Evolutionary conservation across 2,329 filamentous ascomycete species (phyloP), one percentile per base, ranked within the genome.

Genomic region (Stemphylium lycopersici): DNA sequence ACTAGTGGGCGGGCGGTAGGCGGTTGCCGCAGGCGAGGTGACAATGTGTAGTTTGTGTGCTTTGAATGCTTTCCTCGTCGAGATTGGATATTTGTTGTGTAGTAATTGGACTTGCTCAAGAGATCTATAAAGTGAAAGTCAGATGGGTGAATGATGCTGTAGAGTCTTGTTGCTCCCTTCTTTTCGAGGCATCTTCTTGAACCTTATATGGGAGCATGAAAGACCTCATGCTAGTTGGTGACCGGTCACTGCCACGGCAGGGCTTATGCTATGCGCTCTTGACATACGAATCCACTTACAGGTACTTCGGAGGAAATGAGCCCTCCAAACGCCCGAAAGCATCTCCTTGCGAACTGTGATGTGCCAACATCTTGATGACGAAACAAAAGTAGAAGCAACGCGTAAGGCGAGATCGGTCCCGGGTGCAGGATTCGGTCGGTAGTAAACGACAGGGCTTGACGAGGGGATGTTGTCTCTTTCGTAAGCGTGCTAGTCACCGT

Each of bases 221-320:
- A 54, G 42, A 29, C 26, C 31, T 40, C 41, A 33, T 56, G 32
- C 37, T 42, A 15, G n/a, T 41, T 45, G 15, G n/a, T 47, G 34
- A 38, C 48, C 15, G 24, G 22, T 56, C 59, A 63, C 61, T 55
- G 61, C 59, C 59, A 61, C 59, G 53, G 53, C 57, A 41, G 41
- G 42, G 59, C 53, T 59, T 44, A 61, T 50, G 34, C 40, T 40
- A 24, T 45, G 34, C 40, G 42, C 29, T 43, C 26, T 36, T 34
- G 24, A 42, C 33, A 33, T 38, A 40, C 34, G 37, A 26, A 38
- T 47, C 32, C 37, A 64, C 61, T 55, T 55, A 62, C 59, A 62
- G 20, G 24, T 55, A 57, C 26, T 55, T 58, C 29, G 48, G 54
- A 33, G 56, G 42, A 36, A 48, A 60, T 33, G 29, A 48, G 13